These are phyloP conservation scores for Sporisorium sorghi DNA, from an alignment of 1,284 basidiomycete genomes.

Conservation along the genomic window DNA sequence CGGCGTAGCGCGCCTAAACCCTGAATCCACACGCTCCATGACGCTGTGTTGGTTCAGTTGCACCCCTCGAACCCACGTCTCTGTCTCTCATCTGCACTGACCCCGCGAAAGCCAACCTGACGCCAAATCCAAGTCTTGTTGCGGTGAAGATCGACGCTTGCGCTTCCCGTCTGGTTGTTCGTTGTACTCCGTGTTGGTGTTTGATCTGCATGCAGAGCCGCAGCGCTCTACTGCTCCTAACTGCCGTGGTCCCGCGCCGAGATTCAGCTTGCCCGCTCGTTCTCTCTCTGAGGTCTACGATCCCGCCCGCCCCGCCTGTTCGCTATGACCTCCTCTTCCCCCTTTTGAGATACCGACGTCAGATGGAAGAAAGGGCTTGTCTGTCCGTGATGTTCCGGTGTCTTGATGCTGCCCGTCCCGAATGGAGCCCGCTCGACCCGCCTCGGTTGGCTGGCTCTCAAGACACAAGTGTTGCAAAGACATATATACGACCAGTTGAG, in stretches of 20 bases:
- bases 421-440: not conserved
- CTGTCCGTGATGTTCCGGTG: slow-evolving; percentile 2
- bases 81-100: not conserved
- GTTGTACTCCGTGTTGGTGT: not conserved
- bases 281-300: slow-evolving; percentile 1
- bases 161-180: not conserved
- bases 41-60: not conserved
- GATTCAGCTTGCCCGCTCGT: not conserved
- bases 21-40: slow-evolving; percentile 11
- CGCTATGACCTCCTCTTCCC: not conserved
- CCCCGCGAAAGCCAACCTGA: no score
- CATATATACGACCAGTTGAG: slow-evolving; percentile 34
- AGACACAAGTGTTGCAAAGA: slow-evolving; percentile 43
- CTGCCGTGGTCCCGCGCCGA: not conserved
- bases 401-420: slow-evolving; percentile 31
- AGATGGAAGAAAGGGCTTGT: no score
- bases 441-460: not conserved
- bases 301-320: slow-evolving; percentile 6
- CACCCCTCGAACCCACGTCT: slow-evolving; percentile 31
- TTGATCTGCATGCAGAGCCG: slow-evolving; percentile 5
- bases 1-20: slow-evolving; percentile 26
- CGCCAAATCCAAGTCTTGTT: not conserved
- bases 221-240: not conserved
- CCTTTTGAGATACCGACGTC: no score
- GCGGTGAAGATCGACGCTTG: not conserved